A percentile compares a stretch with the other conserved stretches of the same genome.
These are phyloP conservation scores for Triticum dicoccoides DNA, from an alignment of 176 grass and related monocot genomes.

Conservation along the genomic window DNA sequence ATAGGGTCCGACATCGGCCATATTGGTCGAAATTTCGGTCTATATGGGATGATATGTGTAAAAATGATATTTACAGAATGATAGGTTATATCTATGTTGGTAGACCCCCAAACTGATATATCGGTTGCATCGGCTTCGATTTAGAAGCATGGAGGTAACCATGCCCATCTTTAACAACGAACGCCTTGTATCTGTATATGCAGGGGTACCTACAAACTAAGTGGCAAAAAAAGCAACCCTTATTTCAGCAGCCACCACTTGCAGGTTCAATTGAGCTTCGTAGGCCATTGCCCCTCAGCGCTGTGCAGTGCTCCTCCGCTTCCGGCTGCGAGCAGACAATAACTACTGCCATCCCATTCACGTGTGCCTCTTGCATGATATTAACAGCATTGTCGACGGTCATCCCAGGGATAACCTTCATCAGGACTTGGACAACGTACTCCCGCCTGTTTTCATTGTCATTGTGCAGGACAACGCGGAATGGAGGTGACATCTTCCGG, in stretches of 20 bases:
- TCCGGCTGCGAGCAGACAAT: slow-evolving; percentile 77
- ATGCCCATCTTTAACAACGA: neutral
- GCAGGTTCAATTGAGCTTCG: slow-evolving; percentile 87
- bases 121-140: no score
- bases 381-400: slow-evolving; percentile 90
- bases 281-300: slow-evolving; percentile 78
- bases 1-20: no score
- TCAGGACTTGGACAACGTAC: slow-evolving; percentile 94
- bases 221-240: slow-evolving; percentile 16
- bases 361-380: slow-evolving; percentile 96
- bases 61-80: no score
- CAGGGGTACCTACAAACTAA: slow-evolving; percentile 46
- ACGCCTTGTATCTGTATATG: neutral
- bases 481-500: slow-evolving; percentile 75
- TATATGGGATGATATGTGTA: no score
- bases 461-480: slow-evolving; percentile 76
- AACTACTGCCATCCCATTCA: slow-evolving; percentile 87
- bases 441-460: slow-evolving; percentile 88
- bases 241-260: slow-evolving; percentile 66
- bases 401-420: slow-evolving; percentile 98
- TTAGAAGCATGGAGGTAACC: no score
- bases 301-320: slow-evolving; percentile 81
- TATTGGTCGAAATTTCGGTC: no score
- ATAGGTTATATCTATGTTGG: no score
- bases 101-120: neutral